Evolutionary conservation across 164 flowering plant genomes (phyloP).

Genomic region (Nymphaea thermarum): DNA sequence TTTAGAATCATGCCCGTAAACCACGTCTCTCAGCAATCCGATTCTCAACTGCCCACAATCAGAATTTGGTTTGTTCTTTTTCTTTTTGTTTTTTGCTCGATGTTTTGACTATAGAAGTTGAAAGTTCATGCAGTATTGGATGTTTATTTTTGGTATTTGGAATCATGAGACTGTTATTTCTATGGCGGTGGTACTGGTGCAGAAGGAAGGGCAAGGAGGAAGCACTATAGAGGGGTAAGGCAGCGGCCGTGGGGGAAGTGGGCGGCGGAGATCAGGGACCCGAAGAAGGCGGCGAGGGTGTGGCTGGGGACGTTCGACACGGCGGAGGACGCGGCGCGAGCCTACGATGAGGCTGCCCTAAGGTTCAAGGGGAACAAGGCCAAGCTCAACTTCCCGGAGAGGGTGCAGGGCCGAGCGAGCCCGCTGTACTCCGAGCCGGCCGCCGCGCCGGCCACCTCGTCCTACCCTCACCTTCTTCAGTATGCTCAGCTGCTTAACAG

Average conservation of each 20-base stretch:
- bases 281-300: constrained; percentile 9
- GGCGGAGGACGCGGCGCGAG: not conserved
- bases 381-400: constrained; percentile 10
- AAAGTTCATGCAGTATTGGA: no score
- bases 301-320: constrained; percentile 8
- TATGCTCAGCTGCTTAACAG: constrained; percentile 4
- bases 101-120: no score
- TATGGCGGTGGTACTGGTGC: not conserved
- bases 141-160: no score
- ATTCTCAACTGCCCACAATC: no score
- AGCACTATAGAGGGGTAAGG: constrained; percentile 8
- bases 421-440: not conserved
- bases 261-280: constrained; percentile 11
- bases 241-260: constrained; percentile 7
- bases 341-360: constrained; percentile 10
- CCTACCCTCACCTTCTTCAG: constrained; percentile 2
- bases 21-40: no score
- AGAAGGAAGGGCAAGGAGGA: not conserved
- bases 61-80: no score
- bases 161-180: no score
- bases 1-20: no score
- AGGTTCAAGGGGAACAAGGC: constrained; percentile 10
- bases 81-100: no score
- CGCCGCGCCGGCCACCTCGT: not conserved
- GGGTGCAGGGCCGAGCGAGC: not conserved